phyloP scores from a whole-genome alignment of 345 rosid species.

The Abelmoschus esculentus region DNA sequence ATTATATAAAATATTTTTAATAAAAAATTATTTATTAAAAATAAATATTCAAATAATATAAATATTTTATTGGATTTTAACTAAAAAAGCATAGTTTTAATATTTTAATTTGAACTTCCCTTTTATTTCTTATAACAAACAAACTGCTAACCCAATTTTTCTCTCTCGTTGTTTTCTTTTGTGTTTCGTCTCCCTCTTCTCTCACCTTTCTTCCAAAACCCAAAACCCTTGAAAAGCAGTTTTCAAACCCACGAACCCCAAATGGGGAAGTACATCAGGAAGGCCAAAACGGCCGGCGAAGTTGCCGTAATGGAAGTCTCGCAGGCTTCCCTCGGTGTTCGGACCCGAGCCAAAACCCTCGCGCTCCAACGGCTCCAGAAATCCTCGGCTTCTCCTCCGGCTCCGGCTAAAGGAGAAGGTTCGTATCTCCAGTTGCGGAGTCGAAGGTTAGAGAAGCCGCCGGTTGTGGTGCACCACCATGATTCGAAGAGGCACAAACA shows the following conservation, averaged over 20 bases:
- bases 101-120: not conserved
- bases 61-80: too few relatives aligned
- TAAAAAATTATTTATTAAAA: too few relatives aligned
- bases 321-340: conserved; percentile 64
- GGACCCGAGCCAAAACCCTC: conserved; percentile 74
- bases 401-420: conserved; percentile 13
- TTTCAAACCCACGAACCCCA: conserved; percentile 6
- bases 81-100: not conserved
- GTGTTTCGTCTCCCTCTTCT: not conserved
- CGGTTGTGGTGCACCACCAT: conserved; percentile 29
- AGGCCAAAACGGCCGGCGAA: conserved; percentile 54
- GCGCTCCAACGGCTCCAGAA: conserved; percentile 49
- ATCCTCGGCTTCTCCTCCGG: conserved; percentile 23
- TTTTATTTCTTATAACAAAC: not conserved
- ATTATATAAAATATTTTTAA: too few relatives aligned
- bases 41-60: too few relatives aligned
- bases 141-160: not conserved
- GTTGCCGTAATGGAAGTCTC: conserved; percentile 60
- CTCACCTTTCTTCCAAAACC: conserved; percentile 1
- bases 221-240: not conserved
- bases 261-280: conserved; percentile 84
- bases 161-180: not conserved
- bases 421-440: conserved; percentile 86
- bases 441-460: conserved; percentile 72
- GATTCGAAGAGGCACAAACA: conserved; percentile 36